phyloP scores from a whole-genome alignment of 2,329 filamentous ascomycete genomes.

The Curvularia sp. region DNA sequence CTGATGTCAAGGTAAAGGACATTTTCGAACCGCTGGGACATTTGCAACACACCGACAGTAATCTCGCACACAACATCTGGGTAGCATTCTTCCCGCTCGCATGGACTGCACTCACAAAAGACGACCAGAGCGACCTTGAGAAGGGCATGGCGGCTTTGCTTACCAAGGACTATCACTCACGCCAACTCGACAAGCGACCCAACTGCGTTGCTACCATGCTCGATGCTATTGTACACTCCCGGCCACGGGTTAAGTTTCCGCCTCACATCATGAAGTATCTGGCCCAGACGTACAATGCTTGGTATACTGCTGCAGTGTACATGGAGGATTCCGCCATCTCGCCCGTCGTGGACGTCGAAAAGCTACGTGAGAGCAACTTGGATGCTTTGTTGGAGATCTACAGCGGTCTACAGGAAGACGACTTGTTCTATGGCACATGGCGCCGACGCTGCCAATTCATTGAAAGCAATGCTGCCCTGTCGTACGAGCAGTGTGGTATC shows the following conservation, averaged over 20 bases:
- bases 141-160: conserved; percentile 88
- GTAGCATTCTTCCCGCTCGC: conserved; percentile 88
- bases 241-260: conserved; percentile 88
- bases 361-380: conserved; percentile 89
- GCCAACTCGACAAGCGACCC: conserved; percentile 91
- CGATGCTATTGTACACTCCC: conserved; percentile 83
- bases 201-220: conserved; percentile 95
- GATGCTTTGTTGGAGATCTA: conserved; percentile 97
- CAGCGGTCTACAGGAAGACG: conserved; percentile 87
- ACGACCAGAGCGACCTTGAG: conserved; percentile 89
- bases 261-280: conserved; percentile 96
- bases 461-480: conserved; percentile 95
- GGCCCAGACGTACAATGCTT: conserved; percentile 91
- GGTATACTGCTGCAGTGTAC: conserved; percentile 93
- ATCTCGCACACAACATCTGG: conserved; percentile 89
- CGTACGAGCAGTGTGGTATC: conserved; percentile 98
- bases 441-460: conserved; percentile 93
- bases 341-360: conserved; percentile 82
- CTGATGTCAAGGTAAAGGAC: conserved; percentile 86
- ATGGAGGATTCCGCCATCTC: conserved; percentile 88
- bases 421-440: conserved; percentile 98
- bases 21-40: conserved; percentile 89
- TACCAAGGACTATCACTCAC: conserved; percentile 93
- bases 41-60: conserved; percentile 85
- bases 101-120: conserved; percentile 86